Evolutionary conservation across 2,329 filamentous ascomycete species (phyloP).

Genomic region (Exophiala xenobiotica): DNA sequence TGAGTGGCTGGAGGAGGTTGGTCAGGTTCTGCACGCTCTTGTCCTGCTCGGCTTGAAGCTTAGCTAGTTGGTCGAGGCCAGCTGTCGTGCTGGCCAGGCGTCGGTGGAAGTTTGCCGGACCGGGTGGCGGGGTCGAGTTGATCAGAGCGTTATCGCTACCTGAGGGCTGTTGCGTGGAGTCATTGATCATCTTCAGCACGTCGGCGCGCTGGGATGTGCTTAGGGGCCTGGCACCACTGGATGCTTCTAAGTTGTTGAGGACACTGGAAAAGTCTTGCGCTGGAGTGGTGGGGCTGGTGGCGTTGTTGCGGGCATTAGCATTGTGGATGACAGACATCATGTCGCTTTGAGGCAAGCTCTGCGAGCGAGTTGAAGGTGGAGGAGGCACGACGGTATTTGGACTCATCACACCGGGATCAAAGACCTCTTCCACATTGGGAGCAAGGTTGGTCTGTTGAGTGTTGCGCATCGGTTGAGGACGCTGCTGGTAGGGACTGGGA

Average conservation of each 20-base stretch:
- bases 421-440: conserved; percentile 46
- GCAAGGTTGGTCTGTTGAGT: conserved; percentile 13
- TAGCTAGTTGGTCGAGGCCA: conserved; percentile 75
- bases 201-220: conserved; percentile 47
- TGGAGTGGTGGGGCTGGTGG: conserved; percentile 34
- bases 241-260: conserved; percentile 44
- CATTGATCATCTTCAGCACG: conserved; percentile 49
- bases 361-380: conserved; percentile 14
- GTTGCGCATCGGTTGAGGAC: conserved; percentile 4
- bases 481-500: conserved; percentile 28
- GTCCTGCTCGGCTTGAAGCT: conserved; percentile 76
- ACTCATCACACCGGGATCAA: conserved; percentile 35
- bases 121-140: conserved; percentile 54
- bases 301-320: conserved; percentile 44
- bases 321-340: conserved; percentile 52
- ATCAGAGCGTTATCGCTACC: conserved; percentile 58
- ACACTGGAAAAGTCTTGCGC: conserved; percentile 47
- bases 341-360: conserved; percentile 39
- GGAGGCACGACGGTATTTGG: conserved; percentile 6
- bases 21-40: conserved; percentile 73
- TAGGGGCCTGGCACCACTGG: conserved; percentile 44
- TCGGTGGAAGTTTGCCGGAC: conserved; percentile 49
- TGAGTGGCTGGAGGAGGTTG: conserved; percentile 73
- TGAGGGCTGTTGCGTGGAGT: conserved; percentile 43
- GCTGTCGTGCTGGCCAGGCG: conserved; percentile 65